Evolutionary conservation across 2,329 filamentous ascomycete species (phyloP), one percentile per base, ranked within the genome.

Genomic region (Chaetothyriales sp.): DNA sequence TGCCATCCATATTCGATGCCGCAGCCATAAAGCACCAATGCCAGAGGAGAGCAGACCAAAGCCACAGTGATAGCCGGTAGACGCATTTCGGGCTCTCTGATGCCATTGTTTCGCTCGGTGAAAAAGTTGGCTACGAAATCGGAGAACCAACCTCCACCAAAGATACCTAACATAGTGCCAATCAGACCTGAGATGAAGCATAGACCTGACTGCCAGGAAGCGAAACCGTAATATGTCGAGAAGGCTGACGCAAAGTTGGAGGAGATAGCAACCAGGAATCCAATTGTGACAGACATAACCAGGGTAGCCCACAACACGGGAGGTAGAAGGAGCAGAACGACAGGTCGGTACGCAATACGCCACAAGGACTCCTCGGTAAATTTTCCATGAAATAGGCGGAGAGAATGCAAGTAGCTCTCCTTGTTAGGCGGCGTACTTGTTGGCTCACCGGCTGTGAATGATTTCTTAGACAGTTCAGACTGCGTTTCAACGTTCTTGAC

Each of bases 81-180:
- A 43, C 77, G 67, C 76, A 80, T 79, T 60, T 80, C 76, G 0
- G 76, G 72, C 62, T 80, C 77, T 49, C 77, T 67, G 47, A 80
- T 72, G 5, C 77, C 77, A 1, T 68, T 61, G 53, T 81, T 80
- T 57, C 67, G 68, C 50, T 62, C 66, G 1, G 77, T 81, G 1
- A 70, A 68, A 43, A 54, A 61, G 45, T 67, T 58, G 7, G 66
- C 66, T 5, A 63, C 53, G 52, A 51, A 55, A 52, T 69, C 66
- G 3, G 62, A 63, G 10, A 67, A 46, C 28, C 67, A 63, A 0
- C 77, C 77, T 6, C 76, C 76, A 2, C 71, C 69, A 2, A 73
- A 68, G n/a, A 77, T 71, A 9, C 73, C 77, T 4, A 74, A 37
- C 2, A 73, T 54, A 1, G 73, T 70, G 6, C 76, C 76, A 8